Evolutionary conservation across 352 stramenopile genomes (phyloP).

Genomic region (Globisporangium sylvaticum): DNA sequence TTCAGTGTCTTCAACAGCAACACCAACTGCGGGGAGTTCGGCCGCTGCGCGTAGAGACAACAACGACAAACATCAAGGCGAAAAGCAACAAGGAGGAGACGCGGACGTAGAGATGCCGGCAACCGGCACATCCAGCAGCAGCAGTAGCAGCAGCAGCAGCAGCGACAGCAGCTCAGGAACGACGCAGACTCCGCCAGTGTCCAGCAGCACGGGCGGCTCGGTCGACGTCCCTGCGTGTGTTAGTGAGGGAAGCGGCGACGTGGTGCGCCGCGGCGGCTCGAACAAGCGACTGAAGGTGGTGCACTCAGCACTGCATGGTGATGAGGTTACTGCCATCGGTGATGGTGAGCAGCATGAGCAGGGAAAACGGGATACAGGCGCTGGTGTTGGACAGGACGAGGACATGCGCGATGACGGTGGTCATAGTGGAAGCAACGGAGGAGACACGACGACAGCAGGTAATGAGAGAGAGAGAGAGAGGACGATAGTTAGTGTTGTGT

Average conservation of each 20-base stretch:
- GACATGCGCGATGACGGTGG: not conserved
- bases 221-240: not conserved
- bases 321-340: not conserved
- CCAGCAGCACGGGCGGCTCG: not conserved
- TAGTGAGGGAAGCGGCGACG: not conserved
- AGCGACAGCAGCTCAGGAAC: not conserved
- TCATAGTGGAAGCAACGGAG: not conserved
- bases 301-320: not conserved
- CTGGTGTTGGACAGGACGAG: not conserved
- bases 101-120: not conserved
- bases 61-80: not conserved
- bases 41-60: not conserved
- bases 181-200: not conserved
- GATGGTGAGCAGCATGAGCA: not conserved
- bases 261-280: not conserved
- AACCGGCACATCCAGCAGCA: not conserved
- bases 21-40: not conserved
- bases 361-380: not conserved
- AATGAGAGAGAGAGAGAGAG: not conserved
- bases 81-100: not conserved
- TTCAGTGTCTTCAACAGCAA: not conserved
- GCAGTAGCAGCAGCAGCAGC: not conserved
- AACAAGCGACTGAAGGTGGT: slow-evolving; percentile 1
- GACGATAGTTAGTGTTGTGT: not conserved
- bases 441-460: slow-evolving; percentile 7